Conservation (phyloP, 148 eudicot species). For the Silene uniflora region DNA sequence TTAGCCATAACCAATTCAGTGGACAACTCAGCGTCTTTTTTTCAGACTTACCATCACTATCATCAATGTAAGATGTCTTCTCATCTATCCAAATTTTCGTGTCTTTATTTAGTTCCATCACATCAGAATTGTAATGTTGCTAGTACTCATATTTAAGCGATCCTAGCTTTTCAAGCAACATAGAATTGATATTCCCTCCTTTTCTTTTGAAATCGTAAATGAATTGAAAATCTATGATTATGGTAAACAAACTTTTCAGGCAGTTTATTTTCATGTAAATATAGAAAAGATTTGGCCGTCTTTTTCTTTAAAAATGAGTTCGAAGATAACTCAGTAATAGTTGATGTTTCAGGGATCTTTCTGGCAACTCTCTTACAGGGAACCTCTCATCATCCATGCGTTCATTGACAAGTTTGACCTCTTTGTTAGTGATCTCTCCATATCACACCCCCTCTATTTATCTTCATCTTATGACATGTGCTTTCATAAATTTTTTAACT, state of each 20-base stretch:
- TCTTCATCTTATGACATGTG: neutral
- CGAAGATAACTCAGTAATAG: neutral
- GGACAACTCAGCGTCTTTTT: conserved; percentile 58
- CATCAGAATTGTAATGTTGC: neutral
- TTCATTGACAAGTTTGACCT: conserved; percentile 54
- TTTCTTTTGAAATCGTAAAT: neutral
- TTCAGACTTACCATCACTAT: conserved; percentile 51
- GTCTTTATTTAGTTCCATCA: conserved; percentile 6
- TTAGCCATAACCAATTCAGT: conserved; percentile 72
- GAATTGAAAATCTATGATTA: neutral
- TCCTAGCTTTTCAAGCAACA: neutral
- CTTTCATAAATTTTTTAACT: neutral
- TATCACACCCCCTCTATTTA: neutral
- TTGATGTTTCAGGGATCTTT: conserved; percentile 64
- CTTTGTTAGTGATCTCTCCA: conserved; percentile 52
- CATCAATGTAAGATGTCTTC: conserved; percentile 57
- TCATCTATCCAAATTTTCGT: neutral
- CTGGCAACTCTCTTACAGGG: conserved; percentile 65
- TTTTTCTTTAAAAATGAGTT: neutral
- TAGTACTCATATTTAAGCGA: neutral
- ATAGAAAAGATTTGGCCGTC: neutral
- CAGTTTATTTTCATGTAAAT: neutral
- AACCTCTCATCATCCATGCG: conserved; percentile 62
- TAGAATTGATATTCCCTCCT: neutral
- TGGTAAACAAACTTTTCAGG: neutral